A percentile compares a stretch with the other conserved stretches of the same genome.
Conservation (phyloP, 192 early-diverging fungal genomes). For the Rhizophagus prolifer region DNA sequence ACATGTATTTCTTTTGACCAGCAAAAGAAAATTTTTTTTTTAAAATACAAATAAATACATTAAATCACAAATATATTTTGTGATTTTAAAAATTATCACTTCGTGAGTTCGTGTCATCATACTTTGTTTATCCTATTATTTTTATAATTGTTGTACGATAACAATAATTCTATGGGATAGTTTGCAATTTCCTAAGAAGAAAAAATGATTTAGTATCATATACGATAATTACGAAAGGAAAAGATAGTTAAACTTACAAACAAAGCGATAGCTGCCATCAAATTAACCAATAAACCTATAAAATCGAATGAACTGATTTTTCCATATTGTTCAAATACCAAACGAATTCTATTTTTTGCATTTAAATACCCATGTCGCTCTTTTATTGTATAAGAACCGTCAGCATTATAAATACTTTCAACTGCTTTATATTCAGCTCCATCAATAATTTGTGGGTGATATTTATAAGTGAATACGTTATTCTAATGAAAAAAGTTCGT, state of each 20-base stretch:
- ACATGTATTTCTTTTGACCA: too few species aligned
- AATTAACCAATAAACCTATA: conserved; percentile 36
- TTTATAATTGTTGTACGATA: too few species aligned
- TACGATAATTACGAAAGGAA: background rate
- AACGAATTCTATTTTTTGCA: conserved; percentile 33
- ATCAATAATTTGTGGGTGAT: conserved; percentile 39
- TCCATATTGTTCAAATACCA: conserved; percentile 42
- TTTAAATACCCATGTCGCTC: conserved; percentile 40
- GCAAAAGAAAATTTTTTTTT: too few species aligned
- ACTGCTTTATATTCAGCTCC: conserved; percentile 44
- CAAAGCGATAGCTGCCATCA: conserved; percentile 39
- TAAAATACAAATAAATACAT: too few species aligned
- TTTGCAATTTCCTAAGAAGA: too few species aligned
- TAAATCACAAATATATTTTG: too few species aligned
- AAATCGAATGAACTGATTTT: conserved; percentile 40
- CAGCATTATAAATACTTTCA: conserved; percentile 38
- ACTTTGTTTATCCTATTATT: too few species aligned
- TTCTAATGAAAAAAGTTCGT: too few species aligned
- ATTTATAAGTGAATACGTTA: conserved; percentile 31
- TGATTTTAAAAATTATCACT: too few species aligned
- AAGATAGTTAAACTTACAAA: conserved; percentile 25
- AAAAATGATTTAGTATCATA: too few species aligned
- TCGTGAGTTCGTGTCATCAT: too few species aligned
- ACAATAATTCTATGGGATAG: too few species aligned
- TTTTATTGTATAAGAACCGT: conserved; percentile 32